A percentile compares a stretch with the other conserved stretches of the same genome.
Conservation (phyloP, 1,139 yeast species). For the Eremothecium coryli region DNA sequence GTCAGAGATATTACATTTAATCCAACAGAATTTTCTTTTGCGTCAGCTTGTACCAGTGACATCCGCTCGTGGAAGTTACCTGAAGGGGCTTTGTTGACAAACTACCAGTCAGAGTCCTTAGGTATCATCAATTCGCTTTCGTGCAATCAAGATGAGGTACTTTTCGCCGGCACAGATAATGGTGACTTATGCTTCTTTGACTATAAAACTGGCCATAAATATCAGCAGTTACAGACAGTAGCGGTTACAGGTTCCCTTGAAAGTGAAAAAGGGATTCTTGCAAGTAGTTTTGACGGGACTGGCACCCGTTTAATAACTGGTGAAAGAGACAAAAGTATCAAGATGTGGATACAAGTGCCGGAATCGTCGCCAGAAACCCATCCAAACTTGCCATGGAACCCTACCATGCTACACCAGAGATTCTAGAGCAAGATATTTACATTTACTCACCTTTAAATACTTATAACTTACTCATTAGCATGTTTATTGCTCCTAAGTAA, state of each 20-base stretch:
- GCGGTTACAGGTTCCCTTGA: constrained; percentile 64
- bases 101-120: constrained; percentile 39
- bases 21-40: constrained; percentile 66
- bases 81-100: constrained; percentile 58
- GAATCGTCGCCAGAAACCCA: constrained; percentile 38
- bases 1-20: constrained; percentile 66
- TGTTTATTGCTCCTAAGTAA: too few species aligned
- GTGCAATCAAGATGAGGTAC: constrained; percentile 55
- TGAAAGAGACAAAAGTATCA: constrained; percentile 82
- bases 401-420: constrained; percentile 27
- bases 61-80: constrained; percentile 81
- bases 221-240: constrained; percentile 46
- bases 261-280: constrained; percentile 59
- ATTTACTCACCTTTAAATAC: too few species aligned
- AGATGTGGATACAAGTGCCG: constrained; percentile 64
- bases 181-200: constrained; percentile 74
- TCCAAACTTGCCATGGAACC: constrained; percentile 43
- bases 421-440: constrained; percentile 19
- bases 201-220: constrained; percentile 58
- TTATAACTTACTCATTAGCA: too few species aligned
- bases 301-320: constrained; percentile 79
- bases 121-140: constrained; percentile 62
- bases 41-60: constrained; percentile 72
- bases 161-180: constrained; percentile 79
- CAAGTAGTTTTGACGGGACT: constrained; percentile 68